Conservation (phyloP, 108 stramenopile genomes). For the Parietichytrium sp. region DNA sequence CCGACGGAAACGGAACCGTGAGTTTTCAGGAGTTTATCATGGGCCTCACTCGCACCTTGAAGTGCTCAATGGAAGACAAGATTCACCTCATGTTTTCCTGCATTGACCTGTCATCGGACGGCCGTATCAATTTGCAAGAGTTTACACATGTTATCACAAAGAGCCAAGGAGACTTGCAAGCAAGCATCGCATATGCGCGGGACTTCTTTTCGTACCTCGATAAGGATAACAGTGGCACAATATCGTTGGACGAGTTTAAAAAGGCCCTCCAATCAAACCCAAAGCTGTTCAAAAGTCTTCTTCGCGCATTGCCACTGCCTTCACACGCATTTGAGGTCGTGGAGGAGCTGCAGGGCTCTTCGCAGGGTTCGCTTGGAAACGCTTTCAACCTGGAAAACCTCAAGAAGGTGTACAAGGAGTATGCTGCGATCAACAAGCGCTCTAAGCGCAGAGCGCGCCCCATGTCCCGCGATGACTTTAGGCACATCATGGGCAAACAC, state of each 20-base stretch:
- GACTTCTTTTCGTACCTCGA: slow-evolving; percentile 6
- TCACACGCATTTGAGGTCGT: neutral
- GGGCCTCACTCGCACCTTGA: neutral
- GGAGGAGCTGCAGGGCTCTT: slow-evolving; percentile 27
- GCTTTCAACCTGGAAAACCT: neutral
- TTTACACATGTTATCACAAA: slow-evolving; percentile 20
- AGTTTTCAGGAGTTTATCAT: neutral
- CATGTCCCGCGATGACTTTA: slow-evolving; percentile 9
- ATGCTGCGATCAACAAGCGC: neutral
- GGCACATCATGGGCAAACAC: slow-evolving; percentile 24
- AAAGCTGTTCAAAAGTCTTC: slow-evolving; percentile 3
- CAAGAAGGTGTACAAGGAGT: slow-evolving; percentile 11
- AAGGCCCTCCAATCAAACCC: neutral
- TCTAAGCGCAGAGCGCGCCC: neutral
- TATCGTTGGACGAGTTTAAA: slow-evolving; percentile 6
- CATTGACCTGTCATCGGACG: slow-evolving; percentile 4
- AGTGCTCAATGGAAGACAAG: slow-evolving; percentile 7
- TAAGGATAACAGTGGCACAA: neutral
- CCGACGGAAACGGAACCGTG: slow-evolving; percentile 7
- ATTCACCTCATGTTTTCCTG: neutral
- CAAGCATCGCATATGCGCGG: slow-evolving; percentile 15
- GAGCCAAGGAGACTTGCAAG: slow-evolving; percentile 2
- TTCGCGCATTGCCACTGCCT: slow-evolving; percentile 9
- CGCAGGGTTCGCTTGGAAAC: neutral
- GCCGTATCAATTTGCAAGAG: slow-evolving; percentile 26